Evolutionary conservation across 495 filamentous ascomycete species (phyloP).

Genomic region (Penicillium robsamsonii): DNA sequence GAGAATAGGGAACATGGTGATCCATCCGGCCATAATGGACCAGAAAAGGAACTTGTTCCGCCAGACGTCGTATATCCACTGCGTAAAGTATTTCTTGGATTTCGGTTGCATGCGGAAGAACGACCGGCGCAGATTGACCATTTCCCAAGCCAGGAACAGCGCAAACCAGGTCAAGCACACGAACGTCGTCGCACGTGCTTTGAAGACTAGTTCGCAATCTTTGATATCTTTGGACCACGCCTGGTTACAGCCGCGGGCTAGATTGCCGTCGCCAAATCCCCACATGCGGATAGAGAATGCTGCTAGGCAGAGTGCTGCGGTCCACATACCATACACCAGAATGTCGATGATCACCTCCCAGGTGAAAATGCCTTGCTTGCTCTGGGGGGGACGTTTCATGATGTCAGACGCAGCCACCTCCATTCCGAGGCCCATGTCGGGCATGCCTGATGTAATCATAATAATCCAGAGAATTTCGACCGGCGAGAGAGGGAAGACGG

Average conservation of each 20-base stretch:
- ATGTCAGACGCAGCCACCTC: constrained; percentile 59
- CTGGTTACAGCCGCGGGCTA: constrained; percentile 57
- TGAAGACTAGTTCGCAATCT: constrained; percentile 57
- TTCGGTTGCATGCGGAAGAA: constrained; percentile 62
- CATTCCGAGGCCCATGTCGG: constrained; percentile 65
- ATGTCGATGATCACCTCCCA: constrained; percentile 59
- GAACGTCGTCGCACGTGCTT: constrained; percentile 62
- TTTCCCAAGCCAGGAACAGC: constrained; percentile 65
- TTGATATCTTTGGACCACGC: constrained; percentile 29
- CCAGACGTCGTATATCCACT: constrained; percentile 59
- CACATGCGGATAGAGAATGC: constrained; percentile 58
- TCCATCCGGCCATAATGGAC: constrained; percentile 59
- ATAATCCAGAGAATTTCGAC: constrained; percentile 68
- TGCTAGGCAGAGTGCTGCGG: constrained; percentile 55
- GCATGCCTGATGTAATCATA: constrained; percentile 62
- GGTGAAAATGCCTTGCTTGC: constrained; percentile 60
- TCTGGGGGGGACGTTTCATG: constrained; percentile 57
- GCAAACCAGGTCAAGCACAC: constrained; percentile 64
- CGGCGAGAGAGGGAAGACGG: constrained; percentile 62
- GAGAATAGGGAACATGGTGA: constrained; percentile 63
- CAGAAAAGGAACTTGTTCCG: constrained; percentile 68
- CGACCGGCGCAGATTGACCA: constrained; percentile 59
- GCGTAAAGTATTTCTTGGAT: constrained; percentile 46
- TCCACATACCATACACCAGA: constrained; percentile 60
- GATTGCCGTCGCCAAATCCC: constrained; percentile 56